Percentiles rank a stretch among this genome's conserved stretches.
Evolutionary conservation across 306 rosid species (phyloP).

Genomic region (Spatholobus suberectus): DNA sequence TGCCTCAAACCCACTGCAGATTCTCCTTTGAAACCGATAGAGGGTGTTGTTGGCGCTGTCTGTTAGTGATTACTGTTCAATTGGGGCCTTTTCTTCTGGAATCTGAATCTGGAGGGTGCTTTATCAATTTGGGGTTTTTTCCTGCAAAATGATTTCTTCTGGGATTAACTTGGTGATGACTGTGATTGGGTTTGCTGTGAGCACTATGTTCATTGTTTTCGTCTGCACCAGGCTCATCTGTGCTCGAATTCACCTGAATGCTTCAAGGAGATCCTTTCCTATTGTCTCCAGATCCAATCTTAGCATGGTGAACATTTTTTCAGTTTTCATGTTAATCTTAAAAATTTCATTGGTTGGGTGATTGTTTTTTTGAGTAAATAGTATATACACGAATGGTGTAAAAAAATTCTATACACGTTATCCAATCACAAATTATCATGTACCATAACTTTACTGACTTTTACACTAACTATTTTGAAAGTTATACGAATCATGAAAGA

Average conservation of each 20-base stretch:
- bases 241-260: constrained; percentile 86
- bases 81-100: not conserved
- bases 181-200: constrained; percentile 92
- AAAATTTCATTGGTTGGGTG: not conserved
- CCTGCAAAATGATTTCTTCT: constrained; percentile 69
- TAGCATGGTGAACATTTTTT: constrained; percentile 55
- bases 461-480: not conserved
- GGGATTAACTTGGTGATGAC: constrained; percentile 95
- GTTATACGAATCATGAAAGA: not conserved
- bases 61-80: constrained; percentile 1
- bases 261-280: constrained; percentile 77
- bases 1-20: constrained; percentile 5
- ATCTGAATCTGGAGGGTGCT: constrained; percentile 28
- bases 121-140: constrained; percentile 22
- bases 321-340: not conserved
- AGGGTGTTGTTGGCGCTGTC: not conserved
- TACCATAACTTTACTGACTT: not conserved
- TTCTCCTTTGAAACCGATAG: constrained; percentile 14
- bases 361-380: not conserved
- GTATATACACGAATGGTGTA: not conserved
- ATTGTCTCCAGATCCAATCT: constrained; percentile 86
- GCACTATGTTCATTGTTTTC: constrained; percentile 92
- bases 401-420: not conserved
- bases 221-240: constrained; percentile 90
- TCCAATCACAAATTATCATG: not conserved